phyloP scores from a whole-genome alignment of 495 filamentous ascomycete genomes.

The Aspergillus avenaceus region DNA sequence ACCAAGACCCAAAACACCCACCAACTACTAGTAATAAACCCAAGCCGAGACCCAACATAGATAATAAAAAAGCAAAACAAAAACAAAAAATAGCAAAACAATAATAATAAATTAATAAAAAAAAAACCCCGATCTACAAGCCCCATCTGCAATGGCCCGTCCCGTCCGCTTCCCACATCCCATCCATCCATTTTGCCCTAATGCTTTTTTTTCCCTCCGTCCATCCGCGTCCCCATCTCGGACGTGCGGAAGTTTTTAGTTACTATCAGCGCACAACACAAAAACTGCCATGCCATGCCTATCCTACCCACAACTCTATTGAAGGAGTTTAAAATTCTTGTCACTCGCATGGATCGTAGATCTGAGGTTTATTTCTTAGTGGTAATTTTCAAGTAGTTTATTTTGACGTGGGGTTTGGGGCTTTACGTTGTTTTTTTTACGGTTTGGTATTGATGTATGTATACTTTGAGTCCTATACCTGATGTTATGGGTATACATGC shows the following conservation, averaged over 20 bases:
- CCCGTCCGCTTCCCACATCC: constrained; percentile 8
- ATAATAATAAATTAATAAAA: too few relatives aligned
- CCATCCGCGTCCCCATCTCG: constrained; percentile 8
- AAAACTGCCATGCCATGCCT: too few relatives aligned
- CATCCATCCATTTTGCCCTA: too few relatives aligned
- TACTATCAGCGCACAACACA: not conserved
- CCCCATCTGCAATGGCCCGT: constrained; percentile 5
- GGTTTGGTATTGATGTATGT: too few relatives aligned
- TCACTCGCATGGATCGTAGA: not conserved
- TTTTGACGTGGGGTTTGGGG: constrained; percentile 16
- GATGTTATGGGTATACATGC: not conserved
- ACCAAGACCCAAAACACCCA: too few relatives aligned
- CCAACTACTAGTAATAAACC: too few relatives aligned
- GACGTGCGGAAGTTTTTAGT: constrained; percentile 19
- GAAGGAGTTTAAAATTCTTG: not conserved
- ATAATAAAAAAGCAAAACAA: too few relatives aligned
- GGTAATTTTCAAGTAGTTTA: constrained; percentile 16
- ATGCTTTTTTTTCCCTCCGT: not conserved
- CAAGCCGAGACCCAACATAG: too few relatives aligned
- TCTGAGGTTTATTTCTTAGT: constrained; percentile 6
- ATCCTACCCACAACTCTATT: constrained; percentile 3
- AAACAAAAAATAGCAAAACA: not conserved
- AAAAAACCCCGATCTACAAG: not conserved
- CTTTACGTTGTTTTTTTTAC: too few relatives aligned
- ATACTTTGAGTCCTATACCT: not conserved